Conservation (phyloP, 345 rosid genomes). For the Viola odorata region DNA sequence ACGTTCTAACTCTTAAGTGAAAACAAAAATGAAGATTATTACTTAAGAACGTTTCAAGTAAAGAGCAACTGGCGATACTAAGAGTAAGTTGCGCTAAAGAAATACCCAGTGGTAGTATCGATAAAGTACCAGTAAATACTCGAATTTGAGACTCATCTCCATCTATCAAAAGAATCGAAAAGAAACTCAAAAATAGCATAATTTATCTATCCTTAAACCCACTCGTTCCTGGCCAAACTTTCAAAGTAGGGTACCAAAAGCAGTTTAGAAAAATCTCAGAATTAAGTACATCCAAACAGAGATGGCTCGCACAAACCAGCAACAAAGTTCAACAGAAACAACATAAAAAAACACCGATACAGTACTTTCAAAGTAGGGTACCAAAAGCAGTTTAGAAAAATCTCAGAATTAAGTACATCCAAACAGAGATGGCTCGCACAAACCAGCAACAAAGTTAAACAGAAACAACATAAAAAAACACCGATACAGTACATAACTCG, state of each 20-base stretch:
- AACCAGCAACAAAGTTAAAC: background rate
- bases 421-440: constrained; percentile 9
- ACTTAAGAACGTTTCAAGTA: too few relatives aligned
- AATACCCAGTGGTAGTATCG: too few relatives aligned
- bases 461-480: constrained; percentile 6
- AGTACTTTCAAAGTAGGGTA: background rate
- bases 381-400: background rate
- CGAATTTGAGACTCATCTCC: too few relatives aligned
- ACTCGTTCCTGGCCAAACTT: background rate
- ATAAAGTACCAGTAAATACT: too few relatives aligned
- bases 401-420: background rate
- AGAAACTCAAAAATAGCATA: too few relatives aligned
- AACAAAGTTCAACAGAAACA: background rate
- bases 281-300: constrained; percentile 4
- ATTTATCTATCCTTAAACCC: too few relatives aligned
- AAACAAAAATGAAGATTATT: too few relatives aligned
- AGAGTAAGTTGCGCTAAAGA: too few relatives aligned
- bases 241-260: background rate
- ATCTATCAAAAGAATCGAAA: too few relatives aligned
- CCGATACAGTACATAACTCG: background rate
- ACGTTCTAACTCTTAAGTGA: too few relatives aligned
- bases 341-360: constrained; percentile 2
- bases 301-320: constrained; percentile 1
- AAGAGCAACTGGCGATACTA: too few relatives aligned
- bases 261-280: background rate